Conservation (phyloP, 805 yeast species). For the Pichia phayaonensis region DNA sequence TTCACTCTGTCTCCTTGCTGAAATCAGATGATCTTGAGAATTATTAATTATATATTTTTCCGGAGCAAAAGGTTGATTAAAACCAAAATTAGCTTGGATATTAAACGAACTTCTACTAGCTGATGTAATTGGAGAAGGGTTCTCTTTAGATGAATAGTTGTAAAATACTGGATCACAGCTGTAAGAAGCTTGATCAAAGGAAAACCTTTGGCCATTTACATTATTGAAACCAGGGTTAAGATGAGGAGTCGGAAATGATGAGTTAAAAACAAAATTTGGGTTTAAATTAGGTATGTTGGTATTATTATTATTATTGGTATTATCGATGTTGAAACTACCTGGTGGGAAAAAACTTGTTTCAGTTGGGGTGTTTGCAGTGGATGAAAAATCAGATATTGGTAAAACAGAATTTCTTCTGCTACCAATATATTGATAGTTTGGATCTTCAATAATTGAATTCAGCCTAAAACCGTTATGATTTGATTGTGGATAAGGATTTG, state of each 20-base stretch:
- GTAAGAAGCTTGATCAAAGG: slow-evolving; percentile 1
- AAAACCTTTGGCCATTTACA: not conserved
- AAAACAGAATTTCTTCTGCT: slow-evolving; percentile 17
- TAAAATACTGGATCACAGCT: not conserved
- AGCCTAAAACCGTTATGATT: slow-evolving; percentile 8
- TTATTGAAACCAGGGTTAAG: not conserved
- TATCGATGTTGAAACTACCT: not conserved
- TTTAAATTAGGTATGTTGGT: not conserved
- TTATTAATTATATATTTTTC: slow-evolving; percentile 19
- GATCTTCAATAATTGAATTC: slow-evolving; percentile 19
- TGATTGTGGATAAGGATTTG: not conserved
- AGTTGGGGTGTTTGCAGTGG: not conserved
- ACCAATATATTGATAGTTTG: slow-evolving; percentile 9
- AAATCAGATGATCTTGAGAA: slow-evolving; percentile 19
- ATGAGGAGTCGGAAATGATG: not conserved
- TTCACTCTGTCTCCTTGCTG: slow-evolving; percentile 39
- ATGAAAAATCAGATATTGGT: slow-evolving; percentile 1
- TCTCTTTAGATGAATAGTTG: slow-evolving; percentile 14
- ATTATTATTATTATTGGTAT: not conserved
- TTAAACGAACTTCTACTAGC: not conserved
- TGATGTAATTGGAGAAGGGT: slow-evolving; percentile 10
- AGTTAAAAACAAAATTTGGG: not conserved
- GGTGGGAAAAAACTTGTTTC: not conserved
- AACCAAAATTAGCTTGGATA: slow-evolving; percentile 4
- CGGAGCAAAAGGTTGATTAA: slow-evolving; percentile 22